These are phyloP conservation scores for Chenopodium quinoa DNA, from an alignment of 148 eudicot genomes.

Conservation along the genomic window DNA sequence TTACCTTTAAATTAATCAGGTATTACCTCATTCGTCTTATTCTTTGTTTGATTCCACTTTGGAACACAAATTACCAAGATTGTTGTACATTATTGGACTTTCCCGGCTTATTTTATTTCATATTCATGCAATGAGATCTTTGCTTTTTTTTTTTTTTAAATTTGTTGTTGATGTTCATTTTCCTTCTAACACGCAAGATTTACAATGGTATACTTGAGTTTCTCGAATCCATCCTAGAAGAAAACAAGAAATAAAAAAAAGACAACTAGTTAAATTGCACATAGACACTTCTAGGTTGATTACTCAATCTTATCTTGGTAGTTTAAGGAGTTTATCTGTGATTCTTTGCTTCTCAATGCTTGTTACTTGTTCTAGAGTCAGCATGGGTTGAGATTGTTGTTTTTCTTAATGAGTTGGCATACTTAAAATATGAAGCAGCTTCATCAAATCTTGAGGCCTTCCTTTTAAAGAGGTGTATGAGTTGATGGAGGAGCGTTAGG, in stretches of 20 bases:
- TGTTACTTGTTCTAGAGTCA: constrained; percentile 81
- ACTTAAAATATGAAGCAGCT: constrained; percentile 70
- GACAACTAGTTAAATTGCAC: background rate
- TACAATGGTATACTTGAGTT: background rate
- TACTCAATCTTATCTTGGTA: background rate
- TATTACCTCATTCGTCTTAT: constrained; percentile 20
- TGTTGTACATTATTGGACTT: background rate
- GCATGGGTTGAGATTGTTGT: constrained; percentile 90
- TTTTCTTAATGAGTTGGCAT: constrained; percentile 79
- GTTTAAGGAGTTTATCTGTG: background rate
- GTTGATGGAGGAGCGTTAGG: too few relatives aligned
- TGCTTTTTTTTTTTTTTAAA: background rate
- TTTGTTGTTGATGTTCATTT: too few relatives aligned
- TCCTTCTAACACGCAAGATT: background rate
- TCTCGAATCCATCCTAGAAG: background rate
- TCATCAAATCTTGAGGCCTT: constrained; percentile 48
- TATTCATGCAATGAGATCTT: background rate
- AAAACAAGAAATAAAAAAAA: too few relatives aligned
- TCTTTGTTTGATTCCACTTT: background rate
- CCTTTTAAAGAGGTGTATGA: constrained; percentile 33
- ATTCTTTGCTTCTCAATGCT: constrained; percentile 47
- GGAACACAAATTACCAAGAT: background rate
- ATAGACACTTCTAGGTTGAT: background rate
- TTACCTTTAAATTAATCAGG: constrained; percentile 94
- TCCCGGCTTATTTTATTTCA: constrained; percentile 4